These are phyloP conservation scores for Parafenestella ontariensis DNA, from an alignment of 2,329 filamentous ascomycete genomes.

Conservation along the genomic window DNA sequence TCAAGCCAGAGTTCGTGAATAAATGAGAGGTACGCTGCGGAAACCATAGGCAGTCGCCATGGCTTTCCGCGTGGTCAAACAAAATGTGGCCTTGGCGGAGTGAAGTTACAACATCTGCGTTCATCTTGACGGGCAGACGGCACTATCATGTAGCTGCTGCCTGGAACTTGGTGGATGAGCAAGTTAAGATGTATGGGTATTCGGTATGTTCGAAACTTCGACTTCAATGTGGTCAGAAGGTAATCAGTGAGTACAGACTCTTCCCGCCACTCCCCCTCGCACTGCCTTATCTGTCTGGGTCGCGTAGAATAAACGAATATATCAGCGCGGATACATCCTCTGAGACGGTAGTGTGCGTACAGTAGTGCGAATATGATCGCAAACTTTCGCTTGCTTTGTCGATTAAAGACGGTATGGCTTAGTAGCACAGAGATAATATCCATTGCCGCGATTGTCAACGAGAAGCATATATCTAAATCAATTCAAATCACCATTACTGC, in stretches of 20 bases:
- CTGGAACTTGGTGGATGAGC: background rate
- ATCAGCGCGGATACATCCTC: background rate
- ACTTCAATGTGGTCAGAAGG: background rate
- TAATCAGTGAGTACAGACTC: background rate
- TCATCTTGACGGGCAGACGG: background rate
- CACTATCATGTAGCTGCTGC: background rate
- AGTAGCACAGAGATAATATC: too few relatives aligned
- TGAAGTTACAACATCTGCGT: background rate
- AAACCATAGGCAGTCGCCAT: background rate
- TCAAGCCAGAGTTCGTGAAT: constrained; percentile 74
- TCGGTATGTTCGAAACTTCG: background rate
- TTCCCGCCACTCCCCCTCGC: background rate
- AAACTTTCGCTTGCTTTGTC: background rate
- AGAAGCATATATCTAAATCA: background rate
- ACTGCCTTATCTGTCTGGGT: background rate
- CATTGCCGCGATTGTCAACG: background rate
- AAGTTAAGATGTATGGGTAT: background rate
- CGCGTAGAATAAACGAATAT: background rate
- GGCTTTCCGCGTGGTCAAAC: background rate
- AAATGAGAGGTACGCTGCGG: constrained; percentile 7
- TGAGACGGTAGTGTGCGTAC: background rate
- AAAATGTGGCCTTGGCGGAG: background rate
- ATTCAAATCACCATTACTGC: background rate
- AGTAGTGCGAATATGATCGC: background rate
- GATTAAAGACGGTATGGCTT: too few relatives aligned